Conservation (phyloP, 1,139 yeast species). For the Hansenula sp. region DNA sequence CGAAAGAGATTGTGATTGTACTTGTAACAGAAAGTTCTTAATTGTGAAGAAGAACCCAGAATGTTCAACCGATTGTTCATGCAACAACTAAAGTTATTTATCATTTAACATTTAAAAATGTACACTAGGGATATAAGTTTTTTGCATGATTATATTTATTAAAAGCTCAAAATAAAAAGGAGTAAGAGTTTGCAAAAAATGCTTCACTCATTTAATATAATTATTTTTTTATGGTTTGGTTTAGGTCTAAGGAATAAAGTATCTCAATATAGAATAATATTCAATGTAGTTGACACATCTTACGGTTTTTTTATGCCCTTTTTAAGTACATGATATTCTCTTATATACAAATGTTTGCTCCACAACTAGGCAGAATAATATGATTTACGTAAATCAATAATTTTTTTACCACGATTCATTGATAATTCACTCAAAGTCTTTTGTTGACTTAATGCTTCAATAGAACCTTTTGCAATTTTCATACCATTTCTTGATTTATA, state of each 20-base stretch:
- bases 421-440: constrained; percentile 85
- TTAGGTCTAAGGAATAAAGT: background rate
- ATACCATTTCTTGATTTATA: constrained; percentile 90
- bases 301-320: background rate
- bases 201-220: no score
- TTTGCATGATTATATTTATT: background rate
- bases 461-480: constrained; percentile 89
- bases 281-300: background rate
- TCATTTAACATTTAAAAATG: background rate
- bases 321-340: background rate
- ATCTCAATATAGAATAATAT: background rate
- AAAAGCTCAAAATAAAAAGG: no score
- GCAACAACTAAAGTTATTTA: constrained; percentile 5
- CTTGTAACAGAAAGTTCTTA: constrained; percentile 14
- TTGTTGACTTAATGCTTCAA: constrained; percentile 80
- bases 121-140: background rate
- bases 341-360: background rate
- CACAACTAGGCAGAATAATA: constrained; percentile 52
- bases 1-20: constrained; percentile 24
- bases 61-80: constrained; percentile 22
- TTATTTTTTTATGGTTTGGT: no score
- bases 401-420: constrained; percentile 88
- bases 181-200: no score
- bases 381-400: constrained; percentile 87
- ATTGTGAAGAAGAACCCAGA: constrained; percentile 16